These are phyloP conservation scores for Plasmodium malariae DNA, from an alignment of 169 alveolate species.

Conservation along the genomic window DNA sequence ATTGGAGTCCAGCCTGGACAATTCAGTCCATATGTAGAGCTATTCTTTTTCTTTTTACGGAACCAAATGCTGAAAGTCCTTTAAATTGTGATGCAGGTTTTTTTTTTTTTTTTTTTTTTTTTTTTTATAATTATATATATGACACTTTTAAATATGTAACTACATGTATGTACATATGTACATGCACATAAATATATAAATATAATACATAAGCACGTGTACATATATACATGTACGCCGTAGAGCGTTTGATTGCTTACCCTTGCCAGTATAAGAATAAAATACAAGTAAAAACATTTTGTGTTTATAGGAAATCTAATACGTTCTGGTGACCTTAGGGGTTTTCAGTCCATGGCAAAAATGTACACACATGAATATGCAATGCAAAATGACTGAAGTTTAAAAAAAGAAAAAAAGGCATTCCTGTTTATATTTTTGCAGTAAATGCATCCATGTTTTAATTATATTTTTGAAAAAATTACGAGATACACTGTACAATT, in stretches of 20 bases:
- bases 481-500: too few relatives aligned
- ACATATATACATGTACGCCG: too few relatives aligned
- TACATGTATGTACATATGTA: too few relatives aligned
- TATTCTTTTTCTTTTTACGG: constrained; percentile 89
- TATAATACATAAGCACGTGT: too few relatives aligned
- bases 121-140: background rate
- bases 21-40: constrained; percentile 95
- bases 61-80: constrained; percentile 98
- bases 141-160: background rate
- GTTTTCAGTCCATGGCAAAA: constrained; percentile 95
- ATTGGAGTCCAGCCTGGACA: constrained; percentile 98
- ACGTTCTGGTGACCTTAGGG: constrained; percentile 94
- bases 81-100: constrained; percentile 97
- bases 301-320: constrained; percentile 88
- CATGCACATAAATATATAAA: too few relatives aligned
- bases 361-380: constrained; percentile 95
- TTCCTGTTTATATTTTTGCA: background rate
- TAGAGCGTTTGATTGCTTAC: too few relatives aligned
- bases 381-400: constrained; percentile 25
- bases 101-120: background rate
- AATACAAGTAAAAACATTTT: background rate
- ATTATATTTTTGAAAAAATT: too few relatives aligned
- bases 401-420: background rate
- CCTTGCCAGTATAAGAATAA: background rate
- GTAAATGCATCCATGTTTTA: background rate